phyloP scores from a whole-genome alignment of 2,329 filamentous ascomycete genomes.

The Emericellopsis atlantica region DNA sequence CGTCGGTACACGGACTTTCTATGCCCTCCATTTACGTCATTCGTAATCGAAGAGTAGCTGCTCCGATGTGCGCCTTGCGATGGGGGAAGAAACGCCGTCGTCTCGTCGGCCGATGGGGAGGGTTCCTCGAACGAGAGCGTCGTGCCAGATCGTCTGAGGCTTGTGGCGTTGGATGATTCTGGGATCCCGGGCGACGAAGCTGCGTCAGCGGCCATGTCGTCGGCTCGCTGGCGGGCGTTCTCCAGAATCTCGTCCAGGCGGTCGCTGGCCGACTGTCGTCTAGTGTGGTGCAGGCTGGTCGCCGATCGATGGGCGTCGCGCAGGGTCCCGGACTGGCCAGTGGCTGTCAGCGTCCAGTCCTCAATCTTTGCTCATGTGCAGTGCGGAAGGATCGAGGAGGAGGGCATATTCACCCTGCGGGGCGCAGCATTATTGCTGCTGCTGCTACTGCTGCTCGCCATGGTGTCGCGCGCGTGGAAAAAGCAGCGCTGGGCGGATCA shows the following conservation, averaged over 20 bases:
- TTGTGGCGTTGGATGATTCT: slow-evolving; percentile 1
- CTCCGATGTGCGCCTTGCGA: too few relatives aligned
- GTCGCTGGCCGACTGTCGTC: slow-evolving; percentile 18
- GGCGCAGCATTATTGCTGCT: not conserved
- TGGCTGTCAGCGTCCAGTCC: not conserved
- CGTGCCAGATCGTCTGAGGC: not conserved
- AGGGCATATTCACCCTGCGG: not conserved
- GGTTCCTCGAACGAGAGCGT: slow-evolving; percentile 7
- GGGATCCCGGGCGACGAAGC: slow-evolving; percentile 6
- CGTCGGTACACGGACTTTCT: not conserved
- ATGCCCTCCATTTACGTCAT: not conserved
- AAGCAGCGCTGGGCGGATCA: not conserved
- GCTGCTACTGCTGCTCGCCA: not conserved
- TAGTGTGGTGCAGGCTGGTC: slow-evolving; percentile 8
- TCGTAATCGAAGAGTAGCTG: too few relatives aligned
- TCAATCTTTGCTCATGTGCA: not conserved
- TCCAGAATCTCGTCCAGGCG: slow-evolving; percentile 33
- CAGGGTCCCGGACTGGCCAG: not conserved
- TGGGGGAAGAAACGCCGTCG: slow-evolving; percentile 12
- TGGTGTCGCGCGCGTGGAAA: not conserved
- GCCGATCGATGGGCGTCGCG: not conserved
- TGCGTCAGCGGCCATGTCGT: slow-evolving; percentile 19
- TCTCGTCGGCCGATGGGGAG: slow-evolving; percentile 21
- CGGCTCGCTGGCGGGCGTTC: slow-evolving; percentile 29
- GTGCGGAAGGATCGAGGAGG: not conserved